Percentiles rank a stretch among this genome's conserved stretches.
phyloP scores from a whole-genome alignment of 805 yeast genomes.

The Komagataella populi region DNA sequence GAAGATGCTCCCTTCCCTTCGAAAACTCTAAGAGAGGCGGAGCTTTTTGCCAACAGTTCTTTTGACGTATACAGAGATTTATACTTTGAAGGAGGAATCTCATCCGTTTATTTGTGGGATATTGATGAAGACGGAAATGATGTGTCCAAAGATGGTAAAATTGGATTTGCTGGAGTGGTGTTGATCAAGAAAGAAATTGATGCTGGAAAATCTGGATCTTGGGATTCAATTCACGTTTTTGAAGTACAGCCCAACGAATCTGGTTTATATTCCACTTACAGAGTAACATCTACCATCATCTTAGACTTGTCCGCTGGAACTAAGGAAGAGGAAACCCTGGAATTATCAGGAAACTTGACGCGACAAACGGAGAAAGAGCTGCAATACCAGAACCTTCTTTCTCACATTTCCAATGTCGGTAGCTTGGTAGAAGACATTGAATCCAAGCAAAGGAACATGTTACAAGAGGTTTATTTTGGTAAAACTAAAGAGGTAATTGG shows the following conservation, averaged over 20 bases:
- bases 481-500: conserved; percentile 82
- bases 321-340: conserved; percentile 19
- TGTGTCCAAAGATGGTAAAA: conserved; percentile 26
- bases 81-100: conserved; percentile 89
- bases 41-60: conserved; percentile 73
- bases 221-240: conserved; percentile 94
- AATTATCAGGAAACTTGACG: conserved; percentile 71
- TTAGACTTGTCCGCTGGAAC: conserved; percentile 39
- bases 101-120: conserved; percentile 90
- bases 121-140: conserved; percentile 26
- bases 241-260: conserved; percentile 41
- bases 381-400: conserved; percentile 31
- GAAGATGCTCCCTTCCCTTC: conserved; percentile 72
- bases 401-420: conserved; percentile 84
- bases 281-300: conserved; percentile 79
- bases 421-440: conserved; percentile 79
- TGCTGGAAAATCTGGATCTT: conserved; percentile 34
- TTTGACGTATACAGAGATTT: conserved; percentile 87
- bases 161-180: conserved; percentile 84
- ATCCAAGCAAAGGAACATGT: conserved; percentile 68
- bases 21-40: conserved; percentile 52
- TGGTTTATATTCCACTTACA: conserved; percentile 34
- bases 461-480: conserved; percentile 92
- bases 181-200: conserved; percentile 55
- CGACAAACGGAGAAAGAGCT: conserved; percentile 60